Evolutionary conservation across 441 rosid genomes (phyloP).

Genomic region (Bocquillonia castaneifolia): DNA sequence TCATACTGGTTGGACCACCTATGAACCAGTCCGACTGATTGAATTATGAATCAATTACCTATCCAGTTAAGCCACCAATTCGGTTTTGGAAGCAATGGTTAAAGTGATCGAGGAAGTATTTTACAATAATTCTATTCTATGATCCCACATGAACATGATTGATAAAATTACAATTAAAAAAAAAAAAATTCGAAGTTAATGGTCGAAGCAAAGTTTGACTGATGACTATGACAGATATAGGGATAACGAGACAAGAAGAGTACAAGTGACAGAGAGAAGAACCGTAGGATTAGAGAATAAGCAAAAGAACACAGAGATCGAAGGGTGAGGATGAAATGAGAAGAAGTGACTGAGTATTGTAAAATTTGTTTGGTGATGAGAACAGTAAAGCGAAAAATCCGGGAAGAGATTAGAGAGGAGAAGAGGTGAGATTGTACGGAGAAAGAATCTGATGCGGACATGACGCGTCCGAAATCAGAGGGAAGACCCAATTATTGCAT

Average conservation of each 20-base stretch:
- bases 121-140: too few relatives aligned
- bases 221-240: neutral
- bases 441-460: conserved; percentile 59
- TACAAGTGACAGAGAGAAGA: neutral
- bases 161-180: too few relatives aligned
- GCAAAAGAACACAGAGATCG: neutral
- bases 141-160: too few relatives aligned
- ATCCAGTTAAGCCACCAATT: too few relatives aligned
- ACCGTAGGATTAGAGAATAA: neutral
- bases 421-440: conserved; percentile 21
- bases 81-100: too few relatives aligned
- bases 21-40: too few relatives aligned
- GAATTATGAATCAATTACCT: too few relatives aligned
- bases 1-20: too few relatives aligned
- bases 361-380: conserved; percentile 22
- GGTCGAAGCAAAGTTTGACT: neutral
- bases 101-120: too few relatives aligned
- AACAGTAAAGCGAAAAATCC: conserved; percentile 51
- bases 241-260: neutral
- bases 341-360: neutral
- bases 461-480: conserved; percentile 59
- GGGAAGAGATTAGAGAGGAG: conserved; percentile 32
- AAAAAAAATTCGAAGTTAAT: neutral
- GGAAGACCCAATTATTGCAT: conserved; percentile 46
- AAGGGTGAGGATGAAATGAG: neutral